Evolutionary conservation across 2,329 filamentous ascomycete genomes (phyloP).

Genomic region (Trichoderma simmonsii): DNA sequence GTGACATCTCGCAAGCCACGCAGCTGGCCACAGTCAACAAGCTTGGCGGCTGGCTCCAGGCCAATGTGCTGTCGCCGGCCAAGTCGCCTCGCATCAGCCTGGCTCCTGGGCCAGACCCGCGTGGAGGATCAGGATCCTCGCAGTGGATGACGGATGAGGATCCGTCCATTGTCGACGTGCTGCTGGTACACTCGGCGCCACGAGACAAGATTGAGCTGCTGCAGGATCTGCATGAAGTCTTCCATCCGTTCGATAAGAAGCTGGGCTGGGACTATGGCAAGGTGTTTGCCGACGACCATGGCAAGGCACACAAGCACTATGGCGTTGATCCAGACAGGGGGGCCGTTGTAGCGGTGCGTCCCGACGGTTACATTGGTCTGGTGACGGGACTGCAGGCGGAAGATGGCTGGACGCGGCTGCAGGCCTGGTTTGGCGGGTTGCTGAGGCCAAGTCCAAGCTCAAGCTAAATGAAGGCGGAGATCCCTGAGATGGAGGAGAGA

Average conservation of each 20-base stretch:
- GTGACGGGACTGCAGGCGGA: slow-evolving; percentile 37
- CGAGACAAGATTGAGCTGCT: slow-evolving; percentile 46
- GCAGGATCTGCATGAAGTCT: slow-evolving; percentile 48
- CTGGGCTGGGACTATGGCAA: slow-evolving; percentile 56
- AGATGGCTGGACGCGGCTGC: slow-evolving; percentile 17
- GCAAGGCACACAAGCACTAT: slow-evolving; percentile 52
- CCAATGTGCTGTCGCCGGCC: slow-evolving; percentile 39
- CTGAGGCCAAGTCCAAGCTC: background rate
- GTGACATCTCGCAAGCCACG: slow-evolving; percentile 45
- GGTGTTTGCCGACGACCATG: slow-evolving; percentile 54
- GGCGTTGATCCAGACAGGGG: slow-evolving; percentile 52
- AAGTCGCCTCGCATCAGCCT: slow-evolving; percentile 29
- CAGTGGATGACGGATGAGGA: slow-evolving; percentile 12
- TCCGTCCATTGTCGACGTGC: slow-evolving; percentile 50
- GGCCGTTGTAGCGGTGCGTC: slow-evolving; percentile 58
- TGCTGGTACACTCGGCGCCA: slow-evolving; percentile 57
- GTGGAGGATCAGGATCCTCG: background rate
- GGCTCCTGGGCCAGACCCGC: slow-evolving; percentile 21
- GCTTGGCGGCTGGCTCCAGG: slow-evolving; percentile 45
- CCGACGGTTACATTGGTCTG: slow-evolving; percentile 63
- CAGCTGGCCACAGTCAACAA: slow-evolving; percentile 45
- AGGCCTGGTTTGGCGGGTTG: slow-evolving; percentile 19
- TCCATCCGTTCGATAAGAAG: slow-evolving; percentile 44
- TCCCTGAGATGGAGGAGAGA: background rate
- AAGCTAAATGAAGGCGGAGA: background rate